Conservation (phyloP, 1,139 yeast species). For the Saccharomycopsis crataegensis region DNA sequence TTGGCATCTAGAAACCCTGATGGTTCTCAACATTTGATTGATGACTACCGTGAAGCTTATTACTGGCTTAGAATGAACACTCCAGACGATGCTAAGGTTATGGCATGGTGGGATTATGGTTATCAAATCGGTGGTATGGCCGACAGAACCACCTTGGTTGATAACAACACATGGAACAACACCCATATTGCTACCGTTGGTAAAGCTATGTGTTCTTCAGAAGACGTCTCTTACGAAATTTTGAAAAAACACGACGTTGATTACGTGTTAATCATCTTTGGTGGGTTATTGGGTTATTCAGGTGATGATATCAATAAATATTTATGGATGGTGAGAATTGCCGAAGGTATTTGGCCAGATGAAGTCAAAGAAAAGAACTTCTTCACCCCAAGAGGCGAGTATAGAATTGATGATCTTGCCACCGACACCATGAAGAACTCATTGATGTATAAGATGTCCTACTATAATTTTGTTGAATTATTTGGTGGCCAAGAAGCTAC, state of each 20-base stretch:
- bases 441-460: constrained; percentile 92
- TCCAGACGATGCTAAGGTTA: constrained; percentile 87
- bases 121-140: constrained; percentile 99
- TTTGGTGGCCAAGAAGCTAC: constrained; percentile 51
- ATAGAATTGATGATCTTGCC: constrained; percentile 77
- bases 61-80: constrained; percentile 99
- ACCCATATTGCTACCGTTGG: constrained; percentile 99
- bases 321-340: constrained; percentile 97
- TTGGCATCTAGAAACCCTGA: constrained; percentile 78
- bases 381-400: constrained; percentile 83
- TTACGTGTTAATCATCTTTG: constrained; percentile 86
- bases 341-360: constrained; percentile 99
- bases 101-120: constrained; percentile 99
- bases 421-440: constrained; percentile 80
- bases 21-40: constrained; percentile 80
- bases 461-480: constrained; percentile 74
- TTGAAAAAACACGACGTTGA: constrained; percentile 91
- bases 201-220: constrained; percentile 90
- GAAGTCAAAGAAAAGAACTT: constrained; percentile 80
- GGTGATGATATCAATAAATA: constrained; percentile 98
- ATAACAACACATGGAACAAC: constrained; percentile 98
- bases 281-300: constrained; percentile 87
- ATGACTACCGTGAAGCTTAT: constrained; percentile 97
- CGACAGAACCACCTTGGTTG: constrained; percentile 95
- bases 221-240: constrained; percentile 82